phyloP scores from a whole-genome alignment of 139 green algal genomes.

The Picocystis salinarum region DNA sequence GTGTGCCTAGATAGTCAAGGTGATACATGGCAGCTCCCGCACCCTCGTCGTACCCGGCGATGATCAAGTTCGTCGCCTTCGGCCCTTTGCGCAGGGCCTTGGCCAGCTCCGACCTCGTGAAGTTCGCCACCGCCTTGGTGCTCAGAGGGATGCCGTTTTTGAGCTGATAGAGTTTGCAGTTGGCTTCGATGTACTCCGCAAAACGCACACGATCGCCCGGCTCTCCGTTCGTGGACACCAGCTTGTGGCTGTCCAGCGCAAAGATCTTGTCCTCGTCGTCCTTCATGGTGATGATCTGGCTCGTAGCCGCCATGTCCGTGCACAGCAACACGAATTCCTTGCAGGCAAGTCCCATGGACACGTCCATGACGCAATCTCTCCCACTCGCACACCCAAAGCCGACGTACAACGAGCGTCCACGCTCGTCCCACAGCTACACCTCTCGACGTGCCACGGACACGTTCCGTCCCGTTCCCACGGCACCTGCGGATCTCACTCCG shows the following conservation, averaged over 20 bases:
- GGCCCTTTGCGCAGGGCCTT: slow-evolving; percentile 63
- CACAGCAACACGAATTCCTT: slow-evolving; percentile 91
- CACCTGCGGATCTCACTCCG: too few species aligned
- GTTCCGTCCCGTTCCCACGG: too few species aligned
- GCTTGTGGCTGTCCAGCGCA: slow-evolving; percentile 55
- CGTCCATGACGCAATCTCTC: slow-evolving; percentile 61
- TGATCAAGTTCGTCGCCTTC: slow-evolving; percentile 59
- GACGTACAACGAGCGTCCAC: too few species aligned
- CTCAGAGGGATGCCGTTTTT: slow-evolving; percentile 55
- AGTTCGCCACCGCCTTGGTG: slow-evolving; percentile 81
- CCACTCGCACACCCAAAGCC: too few species aligned
- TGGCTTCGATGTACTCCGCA: slow-evolving; percentile 69
- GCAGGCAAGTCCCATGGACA: slow-evolving; percentile 45
- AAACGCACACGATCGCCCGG: slow-evolving; percentile 71
- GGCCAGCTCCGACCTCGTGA: slow-evolving; percentile 76
- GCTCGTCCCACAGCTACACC: too few species aligned
- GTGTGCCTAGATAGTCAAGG: slow-evolving; percentile 93
- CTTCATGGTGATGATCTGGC: slow-evolving; percentile 93
- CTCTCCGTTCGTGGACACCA: slow-evolving; percentile 74
- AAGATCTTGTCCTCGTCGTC: slow-evolving; percentile 86
- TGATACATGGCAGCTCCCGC: slow-evolving; percentile 76
- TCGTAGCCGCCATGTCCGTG: slow-evolving; percentile 61
- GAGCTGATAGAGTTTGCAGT: slow-evolving; percentile 77
- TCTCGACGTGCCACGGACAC: too few species aligned
- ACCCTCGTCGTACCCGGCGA: slow-evolving; percentile 79